Conservation (phyloP, 192 early-diverging fungal genomes). For the Coemansia sp. region DNA sequence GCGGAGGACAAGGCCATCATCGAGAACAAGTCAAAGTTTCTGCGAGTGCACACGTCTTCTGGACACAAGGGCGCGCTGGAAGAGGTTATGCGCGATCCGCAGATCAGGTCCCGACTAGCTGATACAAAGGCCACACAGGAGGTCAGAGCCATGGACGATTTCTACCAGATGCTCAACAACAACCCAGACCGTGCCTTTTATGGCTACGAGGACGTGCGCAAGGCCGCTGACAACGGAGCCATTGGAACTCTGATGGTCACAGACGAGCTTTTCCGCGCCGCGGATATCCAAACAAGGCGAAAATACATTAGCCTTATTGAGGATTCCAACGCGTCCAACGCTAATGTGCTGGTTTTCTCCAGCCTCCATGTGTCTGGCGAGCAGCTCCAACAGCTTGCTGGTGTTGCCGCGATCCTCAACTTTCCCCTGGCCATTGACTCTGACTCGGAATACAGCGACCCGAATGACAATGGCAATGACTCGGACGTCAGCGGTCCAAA, state of each 20-base stretch:
- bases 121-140: constrained; percentile 94
- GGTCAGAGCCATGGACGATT: constrained; percentile 75
- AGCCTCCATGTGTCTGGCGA: constrained; percentile 95
- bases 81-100: constrained; percentile 88
- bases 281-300: constrained; percentile 78
- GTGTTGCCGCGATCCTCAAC: constrained; percentile 89
- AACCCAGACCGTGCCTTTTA: constrained; percentile 94
- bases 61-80: constrained; percentile 95
- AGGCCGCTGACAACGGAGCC: constrained; percentile 82
- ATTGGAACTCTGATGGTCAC: constrained; percentile 88
- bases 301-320: constrained; percentile 90
- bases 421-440: constrained; percentile 90
- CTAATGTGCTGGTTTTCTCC: constrained; percentile 85
- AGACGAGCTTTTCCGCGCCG: constrained; percentile 89
- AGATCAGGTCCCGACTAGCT: constrained; percentile 72
- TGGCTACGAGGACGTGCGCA: constrained; percentile 80
- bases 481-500: too few species aligned
- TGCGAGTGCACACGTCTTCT: constrained; percentile 88
- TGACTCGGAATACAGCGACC: constrained; percentile 56
- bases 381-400: constrained; percentile 90
- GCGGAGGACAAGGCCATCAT: constrained; percentile 79
- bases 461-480: constrained; percentile 21
- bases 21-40: constrained; percentile 84
- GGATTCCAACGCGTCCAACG: constrained; percentile 68
- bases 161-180: constrained; percentile 86